These are phyloP conservation scores for Pleodorina starrii DNA, from an alignment of 139 green algal species.

Conservation along the genomic window DNA sequence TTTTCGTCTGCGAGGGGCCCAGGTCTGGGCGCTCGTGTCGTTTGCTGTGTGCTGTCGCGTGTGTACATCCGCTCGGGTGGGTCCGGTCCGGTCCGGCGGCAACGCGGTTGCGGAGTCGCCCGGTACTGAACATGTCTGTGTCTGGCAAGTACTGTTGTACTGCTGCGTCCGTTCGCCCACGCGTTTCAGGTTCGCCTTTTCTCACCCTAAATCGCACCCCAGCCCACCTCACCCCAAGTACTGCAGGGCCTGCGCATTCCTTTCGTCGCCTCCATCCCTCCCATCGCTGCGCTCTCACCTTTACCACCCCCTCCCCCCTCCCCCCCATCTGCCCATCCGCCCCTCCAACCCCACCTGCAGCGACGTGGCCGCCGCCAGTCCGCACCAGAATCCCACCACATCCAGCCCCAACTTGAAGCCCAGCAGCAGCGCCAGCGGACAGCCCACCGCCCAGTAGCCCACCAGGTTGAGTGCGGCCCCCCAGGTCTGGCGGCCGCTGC, in stretches of 20 bases:
- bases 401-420: conserved; percentile 62
- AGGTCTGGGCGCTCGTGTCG: not conserved
- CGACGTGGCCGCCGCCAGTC: conserved; percentile 49
- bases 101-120: too few species aligned
- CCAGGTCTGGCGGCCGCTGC: conserved; percentile 58
- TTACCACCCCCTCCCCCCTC: not conserved
- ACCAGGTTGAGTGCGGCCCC: conserved; percentile 66
- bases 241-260: not conserved
- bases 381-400: conserved; percentile 73
- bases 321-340: not conserved
- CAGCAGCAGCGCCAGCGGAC: conserved; percentile 70
- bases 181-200: too few species aligned
- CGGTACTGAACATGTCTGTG: too few species aligned
- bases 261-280: not conserved
- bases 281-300: not conserved
- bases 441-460: conserved; percentile 70
- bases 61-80: too few species aligned
- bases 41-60: not conserved
- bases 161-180: too few species aligned
- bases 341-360: conserved; percentile 47
- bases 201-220: not conserved
- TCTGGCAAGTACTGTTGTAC: too few species aligned
- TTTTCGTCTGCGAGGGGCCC: not conserved
- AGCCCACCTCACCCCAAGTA: too few species aligned
- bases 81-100: too few species aligned